These are phyloP conservation scores for Pecoramyces ruminantium DNA, from an alignment of 192 early-diverging fungal genomes.

Conservation along the genomic window DNA sequence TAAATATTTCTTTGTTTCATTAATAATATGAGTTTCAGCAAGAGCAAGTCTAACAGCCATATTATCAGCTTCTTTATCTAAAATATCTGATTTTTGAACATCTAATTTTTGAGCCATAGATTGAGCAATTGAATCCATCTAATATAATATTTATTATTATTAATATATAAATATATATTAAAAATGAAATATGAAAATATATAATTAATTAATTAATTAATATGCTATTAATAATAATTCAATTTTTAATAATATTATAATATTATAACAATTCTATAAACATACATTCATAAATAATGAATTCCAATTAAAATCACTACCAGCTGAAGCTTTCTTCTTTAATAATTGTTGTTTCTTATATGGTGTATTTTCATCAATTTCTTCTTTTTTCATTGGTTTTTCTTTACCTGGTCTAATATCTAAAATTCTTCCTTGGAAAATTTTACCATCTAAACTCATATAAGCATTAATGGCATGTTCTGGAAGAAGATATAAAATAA, in stretches of 20 bases:
- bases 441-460: slow-evolving; percentile 55
- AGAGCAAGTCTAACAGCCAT: slow-evolving; percentile 86
- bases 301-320: slow-evolving; percentile 90
- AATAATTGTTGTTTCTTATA: slow-evolving; percentile 68
- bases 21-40: slow-evolving; percentile 92
- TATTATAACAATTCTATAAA: no score
- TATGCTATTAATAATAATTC: no score
- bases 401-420: slow-evolving; percentile 82
- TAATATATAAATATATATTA: no score
- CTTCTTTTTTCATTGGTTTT: slow-evolving; percentile 47
- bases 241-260: no score
- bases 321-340: slow-evolving; percentile 56
- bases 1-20: slow-evolving; percentile 84
- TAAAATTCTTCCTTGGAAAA: slow-evolving; percentile 82
- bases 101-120: slow-evolving; percentile 86
- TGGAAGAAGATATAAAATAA: slow-evolving; percentile 72
- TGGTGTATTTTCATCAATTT: slow-evolving; percentile 11
- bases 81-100: slow-evolving; percentile 78
- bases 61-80: slow-evolving; percentile 71
- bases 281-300: slow-evolving; percentile 83
- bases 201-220: no score
- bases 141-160: not conserved
- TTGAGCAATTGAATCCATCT: slow-evolving; percentile 83
- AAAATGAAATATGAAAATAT: no score
- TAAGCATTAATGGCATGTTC: slow-evolving; percentile 89